Base-by-base conservation (phyloP, 768 basidiomycete genomes). In the Pulveroboletus frians region DNA sequence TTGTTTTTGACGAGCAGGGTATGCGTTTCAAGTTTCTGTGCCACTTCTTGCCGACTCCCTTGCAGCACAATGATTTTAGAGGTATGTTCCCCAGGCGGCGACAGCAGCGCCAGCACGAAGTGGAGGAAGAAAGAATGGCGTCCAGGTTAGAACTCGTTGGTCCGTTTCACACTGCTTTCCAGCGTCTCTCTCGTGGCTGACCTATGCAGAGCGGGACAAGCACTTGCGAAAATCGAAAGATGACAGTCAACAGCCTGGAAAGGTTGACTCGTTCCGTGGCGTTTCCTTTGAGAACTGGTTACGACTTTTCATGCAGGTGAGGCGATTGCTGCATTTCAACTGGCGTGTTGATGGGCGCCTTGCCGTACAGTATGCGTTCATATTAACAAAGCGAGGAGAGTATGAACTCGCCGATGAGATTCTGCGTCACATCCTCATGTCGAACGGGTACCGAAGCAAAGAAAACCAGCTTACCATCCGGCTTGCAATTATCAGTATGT, bases 251-350 rank as follows among this genome's bases (percentile, higher is more conserved):
- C 72, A 71, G 50, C 39, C 57, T 4, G 72, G 68, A 15, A 73
- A 72, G 20, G 76, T 87, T 2, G 76, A 82, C 45, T 72, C 79
- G 0, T 96, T 94, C 66, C 83, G 94, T 10, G 88, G 88, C 0
- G 73, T 95, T 26, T 74, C 74, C 5, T 90, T 91, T 57, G 85
- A 86, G 45, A 81, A 86, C 43, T 99, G 95, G 95, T 63, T 95
- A 42, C 74, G 75, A 15, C 60, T 97, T 37, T 83, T 92, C 62
- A 80, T 96, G 73, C 87, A 93, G 75, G 94, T 91, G 44, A 54
- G 30, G 11, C 39, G 31, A 37, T 29, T 15, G 1, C 18, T 34
- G 31, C 15, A 18, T 27, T 5, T 14, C 9, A 9, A 9, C 9
- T 36, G 4, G 20, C 49, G 42, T 54, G 56, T 9, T 63, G 30